Conservation (phyloP, 495 filamentous ascomycete genomes). For the Antarctomyces pellizariae region DNA sequence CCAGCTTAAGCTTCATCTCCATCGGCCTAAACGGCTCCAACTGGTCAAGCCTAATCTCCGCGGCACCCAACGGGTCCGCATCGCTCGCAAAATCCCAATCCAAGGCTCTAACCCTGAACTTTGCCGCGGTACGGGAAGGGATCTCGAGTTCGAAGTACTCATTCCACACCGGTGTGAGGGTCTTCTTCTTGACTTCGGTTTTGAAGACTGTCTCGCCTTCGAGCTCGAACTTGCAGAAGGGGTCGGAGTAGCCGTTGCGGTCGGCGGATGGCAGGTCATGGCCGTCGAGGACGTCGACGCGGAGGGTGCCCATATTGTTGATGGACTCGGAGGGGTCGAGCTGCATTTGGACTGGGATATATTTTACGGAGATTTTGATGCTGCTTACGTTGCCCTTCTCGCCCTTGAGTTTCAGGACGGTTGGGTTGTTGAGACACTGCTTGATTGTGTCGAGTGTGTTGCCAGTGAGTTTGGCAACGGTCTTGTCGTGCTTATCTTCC, state of each 20-base stretch:
- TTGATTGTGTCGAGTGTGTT: conserved; percentile 69
- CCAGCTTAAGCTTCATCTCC: conserved; percentile 48
- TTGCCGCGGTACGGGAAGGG: conserved; percentile 59
- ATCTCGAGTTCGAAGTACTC: conserved; percentile 76
- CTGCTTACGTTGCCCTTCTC: conserved; percentile 54
- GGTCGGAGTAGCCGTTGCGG: conserved; percentile 88
- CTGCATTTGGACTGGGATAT: conserved; percentile 78
- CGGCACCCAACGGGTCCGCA: conserved; percentile 60
- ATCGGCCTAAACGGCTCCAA: conserved; percentile 67
- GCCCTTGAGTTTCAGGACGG: conserved; percentile 50
- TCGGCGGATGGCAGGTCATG: conserved; percentile 76
- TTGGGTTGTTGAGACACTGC: conserved; percentile 78
- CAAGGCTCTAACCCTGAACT: conserved; percentile 37
- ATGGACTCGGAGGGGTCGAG: conserved; percentile 90
- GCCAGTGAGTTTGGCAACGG: conserved; percentile 62
- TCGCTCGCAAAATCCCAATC: conserved; percentile 93
- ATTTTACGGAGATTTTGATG: conserved; percentile 77
- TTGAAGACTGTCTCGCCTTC: conserved; percentile 76
- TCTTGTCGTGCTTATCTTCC: conserved; percentile 44
- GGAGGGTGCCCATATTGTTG: conserved; percentile 90
- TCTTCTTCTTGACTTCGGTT: conserved; percentile 90
- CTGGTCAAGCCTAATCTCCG: conserved; percentile 53
- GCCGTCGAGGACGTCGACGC: conserved; percentile 77
- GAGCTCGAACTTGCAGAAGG: conserved; percentile 83
- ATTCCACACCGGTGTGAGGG: conserved; percentile 82